Evolutionary conservation across 1,284 basidiomycete genomes (phyloP), one percentile per base, ranked within the genome.

Genomic region (Stereum hirsutum): DNA sequence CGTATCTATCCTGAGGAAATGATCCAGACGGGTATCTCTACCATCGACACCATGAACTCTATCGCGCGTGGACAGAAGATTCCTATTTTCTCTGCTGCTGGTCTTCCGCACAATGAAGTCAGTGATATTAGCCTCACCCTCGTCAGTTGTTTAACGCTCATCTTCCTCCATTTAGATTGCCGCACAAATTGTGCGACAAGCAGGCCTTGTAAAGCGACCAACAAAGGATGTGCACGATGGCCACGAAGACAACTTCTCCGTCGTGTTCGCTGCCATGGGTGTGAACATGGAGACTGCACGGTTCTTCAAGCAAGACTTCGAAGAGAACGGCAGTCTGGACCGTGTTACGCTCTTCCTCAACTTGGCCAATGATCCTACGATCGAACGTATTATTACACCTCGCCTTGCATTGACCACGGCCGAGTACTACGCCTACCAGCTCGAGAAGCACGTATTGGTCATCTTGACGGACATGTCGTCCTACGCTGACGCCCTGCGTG

Each of bases 11-110:
- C 96, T 50, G 96, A 99, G 67, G 95, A 99, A 71, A 99, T 99
- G 96, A 99, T 99, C 54, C 96, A 99, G 66, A 99, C 96, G 17
- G 96, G 96, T 70, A 99, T 99, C 61, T 98, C 95, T 31, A 99
- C 96, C 26, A 97, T 98, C 60, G 93, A 98, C 65, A 84, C 82
- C 41, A 97, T 98, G 94, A 96, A 99, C 71, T 96, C 95, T 49
- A 99, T 99, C 61, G 96, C 96, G 46, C 92, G 96, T 72, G 96
- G 96, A 37, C 96, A 99, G 67, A 99, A 99, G 80, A 99, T 99
- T 52, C 96, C 96, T 49, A 99, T 99, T 64, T 99, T 99, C 76
- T 98, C 93, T 47, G 96, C 96, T 37, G 91, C 96, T 46, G 95
- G 96, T 79, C 73, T 99, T 45, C 96, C 96, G 39, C 96, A 99